Base-by-base conservation (phyloP, 192 early-diverging fungal species). In the Powellomyces hirtus region DNA sequence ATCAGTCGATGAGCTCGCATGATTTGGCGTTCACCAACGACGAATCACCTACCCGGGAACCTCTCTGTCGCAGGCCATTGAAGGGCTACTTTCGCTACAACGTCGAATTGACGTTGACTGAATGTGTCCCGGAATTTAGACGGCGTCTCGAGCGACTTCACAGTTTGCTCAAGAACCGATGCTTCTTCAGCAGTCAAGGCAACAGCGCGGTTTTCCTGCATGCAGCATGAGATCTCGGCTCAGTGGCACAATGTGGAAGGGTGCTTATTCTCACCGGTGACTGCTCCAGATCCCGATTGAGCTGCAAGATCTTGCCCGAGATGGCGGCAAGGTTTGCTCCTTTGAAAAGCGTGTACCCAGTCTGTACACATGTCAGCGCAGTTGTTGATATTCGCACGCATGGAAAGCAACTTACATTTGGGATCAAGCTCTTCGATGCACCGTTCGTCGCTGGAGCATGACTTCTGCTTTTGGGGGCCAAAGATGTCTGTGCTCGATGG, bases 311-410 rank as follows among this genome's bases (percentile, higher is more conserved):
- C 64, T 97, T 97, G 27, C 81, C 86, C 52, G 86, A 74, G 27
- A 97, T 89, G 1, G 87, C 90, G 3, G 73, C 64, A 0, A 85
- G 67, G 37, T 92, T 94, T 42, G 88, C 89, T 27, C 86, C 75
- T 42, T 82, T 81, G 72, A 92, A 91, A n/a, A 84, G 73, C 3
- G 91, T 64, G 42, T 86, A 92, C 22, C 26, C 53, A 38, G 35
- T 44, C 42, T 53, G 40, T 38, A 57, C 38, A 36, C 38, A 37
- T 6, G 30, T 33, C n/a, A 30, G 37, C 38, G 38, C 29, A 52
- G 56, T 50, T 1, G 36, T 49, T 26, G 24, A 18, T 10, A 18
- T 40, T 18, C 20, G 33, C 26, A 38, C 6, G 26, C 7, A n/a
- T 37, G 22, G 14, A 0, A 22, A 62, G 36, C 8, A 20, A 18